phyloP scores from a whole-genome alignment of 2,329 filamentous ascomycete species.

The Beauveria scarabaeidicola region DNA sequence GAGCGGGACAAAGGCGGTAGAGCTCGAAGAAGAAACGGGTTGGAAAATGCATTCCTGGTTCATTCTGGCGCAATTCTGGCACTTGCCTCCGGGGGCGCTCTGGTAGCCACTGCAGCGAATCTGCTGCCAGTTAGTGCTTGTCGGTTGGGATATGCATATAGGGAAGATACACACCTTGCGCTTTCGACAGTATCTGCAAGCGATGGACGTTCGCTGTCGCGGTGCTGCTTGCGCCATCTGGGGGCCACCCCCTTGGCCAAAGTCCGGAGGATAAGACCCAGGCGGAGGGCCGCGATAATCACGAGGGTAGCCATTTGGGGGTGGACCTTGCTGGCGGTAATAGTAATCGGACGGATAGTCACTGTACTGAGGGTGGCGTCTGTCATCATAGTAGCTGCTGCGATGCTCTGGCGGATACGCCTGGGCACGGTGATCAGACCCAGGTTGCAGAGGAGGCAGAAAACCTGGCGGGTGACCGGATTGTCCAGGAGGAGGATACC shows the following conservation, averaged over 20 bases:
- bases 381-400: conserved; percentile 28
- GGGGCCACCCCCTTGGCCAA: conserved; percentile 25
- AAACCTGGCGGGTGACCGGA: conserved; percentile 23
- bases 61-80: conserved; percentile 53
- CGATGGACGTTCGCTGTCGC: conserved; percentile 50
- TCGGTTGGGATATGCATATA: background rate
- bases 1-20: conserved; percentile 51
- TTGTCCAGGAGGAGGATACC: conserved; percentile 33
- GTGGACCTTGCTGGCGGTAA: conserved; percentile 24
- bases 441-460: conserved; percentile 31
- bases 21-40: conserved; percentile 47
- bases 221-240: conserved; percentile 44
- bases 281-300: conserved; percentile 22
- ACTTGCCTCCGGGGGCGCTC: conserved; percentile 50
- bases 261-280: conserved; percentile 27
- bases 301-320: conserved; percentile 21
- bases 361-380: conserved; percentile 26
- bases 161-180: conserved; percentile 39
- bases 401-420: conserved; percentile 34
- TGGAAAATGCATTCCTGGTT: conserved; percentile 55
- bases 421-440: conserved; percentile 25
- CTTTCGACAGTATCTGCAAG: conserved; percentile 53
- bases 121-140: conserved; percentile 23
- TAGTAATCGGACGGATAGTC: conserved; percentile 29
- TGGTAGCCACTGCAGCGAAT: conserved; percentile 55